A percentile compares a stretch with the other conserved stretches of the same genome.
Evolutionary conservation across 2,329 filamentous ascomycete genomes (phyloP).

Genomic region (Xylaria arbuscula): DNA sequence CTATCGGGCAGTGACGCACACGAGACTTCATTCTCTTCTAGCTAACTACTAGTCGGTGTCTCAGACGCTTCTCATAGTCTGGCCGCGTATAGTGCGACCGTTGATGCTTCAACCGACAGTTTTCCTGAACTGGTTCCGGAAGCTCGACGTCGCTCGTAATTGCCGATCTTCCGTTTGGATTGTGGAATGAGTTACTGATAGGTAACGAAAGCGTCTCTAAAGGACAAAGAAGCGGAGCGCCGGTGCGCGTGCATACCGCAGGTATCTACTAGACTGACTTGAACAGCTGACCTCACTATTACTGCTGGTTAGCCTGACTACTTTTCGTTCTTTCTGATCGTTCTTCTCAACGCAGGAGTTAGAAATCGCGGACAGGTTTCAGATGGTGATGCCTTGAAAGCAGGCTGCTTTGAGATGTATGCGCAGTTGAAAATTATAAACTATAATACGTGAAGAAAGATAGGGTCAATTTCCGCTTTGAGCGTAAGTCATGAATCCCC

Average conservation of each 20-base stretch:
- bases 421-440: constrained; percentile 25
- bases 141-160: not conserved
- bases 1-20: not conserved
- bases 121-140: not conserved
- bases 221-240: not conserved
- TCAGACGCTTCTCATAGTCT: not conserved
- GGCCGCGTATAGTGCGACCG: not conserved
- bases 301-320: not conserved
- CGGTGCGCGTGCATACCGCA: not conserved
- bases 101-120: not conserved
- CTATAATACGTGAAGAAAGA: constrained; percentile 32
- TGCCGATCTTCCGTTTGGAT: not conserved
- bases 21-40: not conserved
- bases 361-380: not conserved
- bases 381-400: not conserved
- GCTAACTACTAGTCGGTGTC: not conserved
- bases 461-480: not conserved
- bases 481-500: not conserved
- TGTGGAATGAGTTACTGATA: not conserved
- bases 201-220: not conserved
- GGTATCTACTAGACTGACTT: not conserved
- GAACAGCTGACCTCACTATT: not conserved
- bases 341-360: not conserved
- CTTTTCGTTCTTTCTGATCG: not conserved
- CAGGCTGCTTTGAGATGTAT: not conserved